A percentile compares a stretch with the other conserved stretches of the same genome.
Conservation (phyloP, 106 monocot species). For the Acorus gramineus region DNA sequence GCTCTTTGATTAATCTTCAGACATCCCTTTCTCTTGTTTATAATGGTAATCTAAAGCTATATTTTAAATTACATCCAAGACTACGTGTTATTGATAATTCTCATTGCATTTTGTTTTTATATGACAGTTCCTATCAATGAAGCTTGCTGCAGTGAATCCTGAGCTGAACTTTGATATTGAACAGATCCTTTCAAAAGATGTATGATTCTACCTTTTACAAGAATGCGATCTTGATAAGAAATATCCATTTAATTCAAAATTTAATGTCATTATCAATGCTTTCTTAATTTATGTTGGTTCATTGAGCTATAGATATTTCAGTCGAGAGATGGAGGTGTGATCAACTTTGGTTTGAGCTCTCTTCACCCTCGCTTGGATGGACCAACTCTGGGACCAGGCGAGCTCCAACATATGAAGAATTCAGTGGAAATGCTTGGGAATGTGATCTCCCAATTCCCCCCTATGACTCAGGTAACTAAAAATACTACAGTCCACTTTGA, state of each 20-base stretch:
- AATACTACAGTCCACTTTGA: not conserved
- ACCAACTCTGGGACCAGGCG: conserved; percentile 10
- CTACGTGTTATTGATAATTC: too few relatives aligned
- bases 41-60: too few relatives aligned
- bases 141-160: conserved; percentile 54
- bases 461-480: conserved; percentile 26
- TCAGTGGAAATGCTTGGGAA: conserved; percentile 14
- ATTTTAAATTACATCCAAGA: too few relatives aligned
- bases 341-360: conserved; percentile 6
- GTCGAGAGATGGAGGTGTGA: conserved; percentile 11
- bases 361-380: conserved; percentile 15
- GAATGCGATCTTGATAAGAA: not conserved
- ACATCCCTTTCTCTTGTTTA: too few relatives aligned
- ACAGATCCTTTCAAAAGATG: conserved; percentile 45
- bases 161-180: conserved; percentile 48
- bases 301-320: conserved; percentile 18
- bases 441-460: conserved; percentile 12
- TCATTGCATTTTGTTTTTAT: too few relatives aligned
- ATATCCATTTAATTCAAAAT: not conserved
- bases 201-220: conserved; percentile 14
- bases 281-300: not conserved
- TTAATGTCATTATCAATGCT: not conserved
- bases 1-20: too few relatives aligned
- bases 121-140: conserved; percentile 63
- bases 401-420: conserved; percentile 10